Percentiles rank a stretch among this genome's conserved stretches.
phyloP scores from a whole-genome alignment of 805 yeast genomes.

The Kodamaea jinghongensis region DNA sequence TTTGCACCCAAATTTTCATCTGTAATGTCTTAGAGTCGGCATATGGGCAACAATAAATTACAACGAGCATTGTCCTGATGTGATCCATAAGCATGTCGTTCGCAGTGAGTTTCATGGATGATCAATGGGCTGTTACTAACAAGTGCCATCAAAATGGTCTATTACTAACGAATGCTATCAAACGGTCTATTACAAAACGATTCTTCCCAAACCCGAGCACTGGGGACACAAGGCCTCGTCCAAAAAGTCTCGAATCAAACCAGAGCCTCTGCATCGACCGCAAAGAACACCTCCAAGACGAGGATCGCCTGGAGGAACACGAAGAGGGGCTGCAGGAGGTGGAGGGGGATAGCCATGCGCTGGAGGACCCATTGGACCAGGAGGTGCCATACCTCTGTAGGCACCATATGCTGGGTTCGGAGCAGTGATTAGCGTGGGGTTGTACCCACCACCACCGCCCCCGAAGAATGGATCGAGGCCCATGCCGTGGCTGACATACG shows the following conservation, averaged over 20 bases:
- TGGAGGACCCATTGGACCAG: constrained; percentile 4
- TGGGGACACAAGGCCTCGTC: constrained; percentile 62
- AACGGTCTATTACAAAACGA: constrained; percentile 15
- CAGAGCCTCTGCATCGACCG: constrained; percentile 69
- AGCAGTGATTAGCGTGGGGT: background rate
- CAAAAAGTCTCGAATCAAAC: constrained; percentile 47
- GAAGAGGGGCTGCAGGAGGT: constrained; percentile 6
- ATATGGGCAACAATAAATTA: too few species aligned
- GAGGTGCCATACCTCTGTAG: background rate
- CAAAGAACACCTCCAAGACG: constrained; percentile 68
- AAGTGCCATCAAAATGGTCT: background rate
- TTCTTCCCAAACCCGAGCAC: constrained; percentile 68
- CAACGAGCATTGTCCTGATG: too few species aligned
- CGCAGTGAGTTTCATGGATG: too few species aligned
- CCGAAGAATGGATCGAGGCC: constrained; percentile 6
- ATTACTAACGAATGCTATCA: background rate
- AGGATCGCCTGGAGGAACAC: constrained; percentile 77
- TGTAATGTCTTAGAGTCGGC: too few species aligned
- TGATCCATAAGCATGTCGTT: too few species aligned
- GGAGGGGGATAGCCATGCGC: constrained; percentile 1
- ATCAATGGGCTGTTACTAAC: too few species aligned
- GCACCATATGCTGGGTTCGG: background rate
- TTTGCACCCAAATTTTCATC: too few species aligned
- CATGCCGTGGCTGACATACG: constrained; percentile 9
- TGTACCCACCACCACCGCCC: background rate